These are phyloP conservation scores for Claviceps sp. DNA, from an alignment of 2,329 filamentous ascomycete genomes.

Conservation along the genomic window DNA sequence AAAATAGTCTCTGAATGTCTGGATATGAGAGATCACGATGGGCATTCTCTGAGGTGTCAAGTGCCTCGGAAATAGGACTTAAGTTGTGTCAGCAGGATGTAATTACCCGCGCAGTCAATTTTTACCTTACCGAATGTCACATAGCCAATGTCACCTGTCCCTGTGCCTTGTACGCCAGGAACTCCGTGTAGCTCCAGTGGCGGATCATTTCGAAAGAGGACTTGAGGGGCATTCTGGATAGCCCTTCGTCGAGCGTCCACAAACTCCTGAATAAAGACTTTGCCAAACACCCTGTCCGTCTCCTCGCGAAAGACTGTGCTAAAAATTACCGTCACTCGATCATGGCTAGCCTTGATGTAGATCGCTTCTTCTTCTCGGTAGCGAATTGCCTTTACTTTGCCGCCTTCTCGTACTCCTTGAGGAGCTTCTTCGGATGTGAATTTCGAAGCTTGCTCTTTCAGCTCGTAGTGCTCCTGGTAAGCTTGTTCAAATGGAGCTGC, in stretches of 20 bases:
- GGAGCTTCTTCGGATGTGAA: slow-evolving; percentile 92
- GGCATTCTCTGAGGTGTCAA: slow-evolving; percentile 79
- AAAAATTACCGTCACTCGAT: slow-evolving; percentile 97
- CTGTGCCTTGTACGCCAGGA: slow-evolving; percentile 62
- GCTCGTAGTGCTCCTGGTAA: slow-evolving; percentile 78
- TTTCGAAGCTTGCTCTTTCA: slow-evolving; percentile 79
- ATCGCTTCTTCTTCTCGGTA: slow-evolving; percentile 98
- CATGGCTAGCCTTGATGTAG: slow-evolving; percentile 94
- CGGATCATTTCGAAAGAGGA: slow-evolving; percentile 88
- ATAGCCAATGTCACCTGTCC: slow-evolving; percentile 83
- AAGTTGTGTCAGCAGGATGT: slow-evolving; percentile 10
- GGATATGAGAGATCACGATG: slow-evolving; percentile 96
- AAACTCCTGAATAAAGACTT: slow-evolving; percentile 97
- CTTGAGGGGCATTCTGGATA: slow-evolving; percentile 96
- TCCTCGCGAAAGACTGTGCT: slow-evolving; percentile 97
- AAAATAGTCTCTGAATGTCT: slow-evolving; percentile 99
- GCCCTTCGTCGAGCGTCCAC: slow-evolving; percentile 89
- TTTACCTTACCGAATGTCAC: slow-evolving; percentile 79
- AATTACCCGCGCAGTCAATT: background rate
- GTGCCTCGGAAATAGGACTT: slow-evolving; percentile 92
- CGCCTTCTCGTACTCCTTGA: slow-evolving; percentile 77
- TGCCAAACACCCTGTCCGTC: slow-evolving; percentile 93
- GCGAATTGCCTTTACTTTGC: slow-evolving; percentile 89
- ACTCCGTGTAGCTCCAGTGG: slow-evolving; percentile 83
- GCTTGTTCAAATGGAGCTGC: slow-evolving; percentile 95